Percentiles rank a stretch among this genome's conserved stretches.
These are phyloP conservation scores for Avena eriantha DNA, from an alignment of 176 grass and related monocot species.

Conservation along the genomic window DNA sequence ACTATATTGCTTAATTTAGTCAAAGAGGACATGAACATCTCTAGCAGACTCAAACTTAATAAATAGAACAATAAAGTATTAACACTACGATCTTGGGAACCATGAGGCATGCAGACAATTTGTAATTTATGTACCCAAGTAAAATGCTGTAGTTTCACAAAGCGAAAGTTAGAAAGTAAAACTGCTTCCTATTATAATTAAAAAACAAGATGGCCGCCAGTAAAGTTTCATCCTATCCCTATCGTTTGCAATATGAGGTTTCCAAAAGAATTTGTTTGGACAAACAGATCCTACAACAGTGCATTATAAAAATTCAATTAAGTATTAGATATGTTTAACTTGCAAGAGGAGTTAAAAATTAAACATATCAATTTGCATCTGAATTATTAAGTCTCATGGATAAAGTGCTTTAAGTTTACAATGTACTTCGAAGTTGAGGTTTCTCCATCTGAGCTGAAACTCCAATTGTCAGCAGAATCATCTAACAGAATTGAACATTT, in stretches of 20 bases:
- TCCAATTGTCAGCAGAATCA: conserved; percentile 83
- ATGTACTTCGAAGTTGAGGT: conserved; percentile 96
- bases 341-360: conserved; percentile 27
- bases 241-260: conserved; percentile 12
- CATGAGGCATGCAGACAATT: conserved; percentile 3
- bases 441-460: conserved; percentile 70
- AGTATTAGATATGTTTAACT: conserved; percentile 8
- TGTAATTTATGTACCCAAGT: not conserved
- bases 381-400: conserved; percentile 39
- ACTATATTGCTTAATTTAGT: conserved; percentile 27
- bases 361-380: conserved; percentile 35
- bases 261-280: not conserved
- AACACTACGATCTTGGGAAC: conserved; percentile 7
- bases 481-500: conserved; percentile 75
- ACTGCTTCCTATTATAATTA: not conserved
- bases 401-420: conserved; percentile 77
- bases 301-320: conserved; percentile 10
- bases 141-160: conserved; percentile 24
- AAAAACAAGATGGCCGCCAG: not conserved
- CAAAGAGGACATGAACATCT: conserved; percentile 9
- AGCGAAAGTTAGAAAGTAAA: conserved; percentile 4
- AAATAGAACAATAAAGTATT: not conserved
- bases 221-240: conserved; percentile 28
- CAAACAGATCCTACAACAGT: conserved; percentile 22
- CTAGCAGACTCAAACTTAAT: conserved; percentile 24